phyloP scores from a whole-genome alignment of 163 green algal genomes.

The Chlorella variabilis region DNA sequence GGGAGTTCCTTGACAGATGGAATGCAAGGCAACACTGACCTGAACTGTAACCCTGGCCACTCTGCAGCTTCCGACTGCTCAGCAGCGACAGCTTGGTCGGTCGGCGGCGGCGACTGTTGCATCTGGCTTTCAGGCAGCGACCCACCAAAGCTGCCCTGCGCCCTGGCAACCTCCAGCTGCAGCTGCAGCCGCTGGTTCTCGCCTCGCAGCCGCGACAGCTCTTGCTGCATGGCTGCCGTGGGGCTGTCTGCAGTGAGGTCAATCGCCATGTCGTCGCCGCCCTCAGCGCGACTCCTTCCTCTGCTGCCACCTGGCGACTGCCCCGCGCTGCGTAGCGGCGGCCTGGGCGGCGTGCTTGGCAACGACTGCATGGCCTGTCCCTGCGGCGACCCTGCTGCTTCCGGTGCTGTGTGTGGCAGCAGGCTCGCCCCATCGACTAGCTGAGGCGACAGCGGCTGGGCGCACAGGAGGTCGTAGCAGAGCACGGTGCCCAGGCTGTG shows the following conservation, averaged over 20 bases:
- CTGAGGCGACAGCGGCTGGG: slow-evolving; percentile 54
- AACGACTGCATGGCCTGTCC: neutral
- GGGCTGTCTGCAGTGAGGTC: too few species aligned
- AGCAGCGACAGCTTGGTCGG: neutral
- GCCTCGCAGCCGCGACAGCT: neutral
- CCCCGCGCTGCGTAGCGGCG: too few species aligned
- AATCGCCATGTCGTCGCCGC: neutral
- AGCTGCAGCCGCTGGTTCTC: neutral
- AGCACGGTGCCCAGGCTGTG: slow-evolving; percentile 79
- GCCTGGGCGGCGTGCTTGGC: too few species aligned
- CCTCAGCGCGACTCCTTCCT: too few species aligned
- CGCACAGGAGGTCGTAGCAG: slow-evolving; percentile 79
- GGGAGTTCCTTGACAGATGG: too few species aligned
- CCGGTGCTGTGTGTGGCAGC: neutral
- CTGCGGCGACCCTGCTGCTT: neutral
- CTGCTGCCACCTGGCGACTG: neutral
- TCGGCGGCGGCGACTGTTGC: slow-evolving; percentile 10
- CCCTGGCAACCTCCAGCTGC: slow-evolving; percentile 10
- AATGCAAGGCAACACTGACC: neutral
- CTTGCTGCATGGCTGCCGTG: neutral
- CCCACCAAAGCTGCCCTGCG: neutral
- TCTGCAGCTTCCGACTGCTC: neutral
- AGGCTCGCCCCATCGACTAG: neutral
- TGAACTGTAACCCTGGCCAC: neutral
- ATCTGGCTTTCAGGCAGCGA: neutral